Base-by-base conservation (phyloP, 768 basidiomycete genomes). In the Glaciozyma martinii region DNA sequence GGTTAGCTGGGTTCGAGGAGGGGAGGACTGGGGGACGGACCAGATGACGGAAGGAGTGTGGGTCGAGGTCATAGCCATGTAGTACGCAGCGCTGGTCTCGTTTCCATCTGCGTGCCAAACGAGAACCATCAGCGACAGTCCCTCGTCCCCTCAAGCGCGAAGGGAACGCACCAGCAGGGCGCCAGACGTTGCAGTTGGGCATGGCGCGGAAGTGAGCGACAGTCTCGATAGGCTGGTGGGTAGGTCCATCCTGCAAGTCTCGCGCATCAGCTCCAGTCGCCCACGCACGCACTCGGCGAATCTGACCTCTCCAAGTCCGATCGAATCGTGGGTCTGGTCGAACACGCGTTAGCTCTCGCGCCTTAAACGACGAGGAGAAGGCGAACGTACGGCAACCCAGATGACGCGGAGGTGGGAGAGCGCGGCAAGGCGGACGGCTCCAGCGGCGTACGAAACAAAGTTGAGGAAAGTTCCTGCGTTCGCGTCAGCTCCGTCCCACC, bases 211-310 rank as follows among this genome's bases (percentile, higher is more conserved):
- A 80, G 77, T 86, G 88, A 52, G 83, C 85, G 65, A 83, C 87
- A 37, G 89, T 90, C 79, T 95, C 92, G 57, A 95, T 81, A 60
- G 93, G 93, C 77, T 95, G 92, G 77, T 97, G 92, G 42, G 92
- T 97, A 57, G 93, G 93, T 32, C 93, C 92, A 71, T 95, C 92
- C 77, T 40, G 37, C 37, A 13, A 40, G 7, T 40, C 37, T 33
- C 33, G 33, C 10, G 33, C 33, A 13, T 95, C 91, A 71, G 89
- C 88, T 44, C 84, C 85, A 64, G 66, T 56, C 15, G 3, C 7
- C 12, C 37, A 40, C 37, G 53, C 13, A 10, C 13, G 25, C 2
- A 40, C 29, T 56, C 19, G 2, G 44, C n/a, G 33, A n/a, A 40
- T 5, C 33, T 40, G 10, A 40, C 37, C 37, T 55, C n/a, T 30